These are phyloP conservation scores for Globisporangium cederbergense DNA, from an alignment of 352 stramenopile genomes.

Conservation along the genomic window DNA sequence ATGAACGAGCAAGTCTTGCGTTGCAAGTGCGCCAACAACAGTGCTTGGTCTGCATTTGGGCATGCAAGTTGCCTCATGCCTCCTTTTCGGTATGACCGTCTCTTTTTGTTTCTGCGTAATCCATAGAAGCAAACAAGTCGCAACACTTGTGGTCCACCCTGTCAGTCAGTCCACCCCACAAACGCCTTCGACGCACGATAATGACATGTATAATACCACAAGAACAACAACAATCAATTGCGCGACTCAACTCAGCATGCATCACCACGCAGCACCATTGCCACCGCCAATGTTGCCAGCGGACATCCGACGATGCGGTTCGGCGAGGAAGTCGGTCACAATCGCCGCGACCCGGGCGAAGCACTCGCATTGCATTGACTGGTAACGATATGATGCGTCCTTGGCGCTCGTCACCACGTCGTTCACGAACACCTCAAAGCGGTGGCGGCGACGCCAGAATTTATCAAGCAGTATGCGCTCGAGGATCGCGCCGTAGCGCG, in stretches of 20 bases:
- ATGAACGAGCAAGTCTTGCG: neutral
- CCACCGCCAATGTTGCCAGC: too few species aligned
- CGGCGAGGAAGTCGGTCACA: constrained; percentile 51
- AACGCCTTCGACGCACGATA: too few species aligned
- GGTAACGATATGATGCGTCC: constrained; percentile 49
- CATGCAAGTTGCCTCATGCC: too few species aligned
- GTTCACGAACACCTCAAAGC: constrained; percentile 42
- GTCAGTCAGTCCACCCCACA: too few species aligned
- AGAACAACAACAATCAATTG: neutral
- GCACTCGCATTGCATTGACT: constrained; percentile 35
- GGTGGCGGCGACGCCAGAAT: constrained; percentile 23
- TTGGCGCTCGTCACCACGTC: constrained; percentile 39
- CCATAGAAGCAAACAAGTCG: too few species aligned
- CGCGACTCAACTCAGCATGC: neutral
- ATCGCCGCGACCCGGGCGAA: constrained; percentile 46
- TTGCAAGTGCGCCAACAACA: neutral
- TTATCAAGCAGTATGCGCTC: constrained; percentile 19
- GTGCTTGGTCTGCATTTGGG: neutral
- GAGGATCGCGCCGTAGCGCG: neutral
- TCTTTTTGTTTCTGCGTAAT: too few species aligned
- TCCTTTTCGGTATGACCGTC: too few species aligned
- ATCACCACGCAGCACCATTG: neutral
- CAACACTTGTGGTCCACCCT: too few species aligned
- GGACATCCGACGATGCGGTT: constrained; percentile 20
- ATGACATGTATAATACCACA: neutral